Conservation (phyloP, 495 filamentous ascomycete genomes). For the Penicillium nucicola region DNA sequence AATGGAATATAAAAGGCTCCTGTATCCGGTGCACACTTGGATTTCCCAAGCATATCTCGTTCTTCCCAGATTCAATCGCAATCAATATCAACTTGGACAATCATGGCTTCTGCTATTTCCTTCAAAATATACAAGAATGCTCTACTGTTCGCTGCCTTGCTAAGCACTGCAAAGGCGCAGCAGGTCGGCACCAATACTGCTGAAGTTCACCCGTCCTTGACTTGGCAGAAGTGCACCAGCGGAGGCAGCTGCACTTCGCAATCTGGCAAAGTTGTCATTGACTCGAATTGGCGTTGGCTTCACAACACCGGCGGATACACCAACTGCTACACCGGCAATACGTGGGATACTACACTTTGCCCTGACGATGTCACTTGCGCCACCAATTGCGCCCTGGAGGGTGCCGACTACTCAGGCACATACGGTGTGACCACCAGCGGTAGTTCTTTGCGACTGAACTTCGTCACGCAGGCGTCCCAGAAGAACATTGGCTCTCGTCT, state of each 20-base stretch:
- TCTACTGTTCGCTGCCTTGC: constrained; percentile 8
- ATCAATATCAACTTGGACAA: background rate
- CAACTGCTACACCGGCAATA: constrained; percentile 64
- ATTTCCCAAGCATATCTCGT: background rate
- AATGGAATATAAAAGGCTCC: constrained; percentile 6
- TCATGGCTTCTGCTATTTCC: constrained; percentile 20
- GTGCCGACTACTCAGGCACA: constrained; percentile 51
- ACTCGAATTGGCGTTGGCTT: constrained; percentile 65
- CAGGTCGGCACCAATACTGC: constrained; percentile 14
- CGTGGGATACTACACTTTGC: constrained; percentile 52
- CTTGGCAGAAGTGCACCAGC: constrained; percentile 53
- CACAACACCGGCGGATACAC: constrained; percentile 49
- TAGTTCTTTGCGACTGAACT: constrained; percentile 50
- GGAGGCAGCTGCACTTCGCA: constrained; percentile 49
- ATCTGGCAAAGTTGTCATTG: constrained; percentile 55
- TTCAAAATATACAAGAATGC: constrained; percentile 19
- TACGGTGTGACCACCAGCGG: constrained; percentile 53
- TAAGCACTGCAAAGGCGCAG: background rate
- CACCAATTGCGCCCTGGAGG: constrained; percentile 57
- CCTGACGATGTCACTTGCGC: constrained; percentile 52
- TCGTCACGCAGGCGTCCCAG: constrained; percentile 38
- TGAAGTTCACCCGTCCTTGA: constrained; percentile 32
- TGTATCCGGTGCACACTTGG: background rate
- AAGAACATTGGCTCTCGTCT: constrained; percentile 52
- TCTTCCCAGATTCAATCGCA: background rate